Evolutionary conservation across 148 eudicot genomes (phyloP), one percentile per base, ranked within the genome.

Genomic region (Salicornia ramosissima): DNA sequence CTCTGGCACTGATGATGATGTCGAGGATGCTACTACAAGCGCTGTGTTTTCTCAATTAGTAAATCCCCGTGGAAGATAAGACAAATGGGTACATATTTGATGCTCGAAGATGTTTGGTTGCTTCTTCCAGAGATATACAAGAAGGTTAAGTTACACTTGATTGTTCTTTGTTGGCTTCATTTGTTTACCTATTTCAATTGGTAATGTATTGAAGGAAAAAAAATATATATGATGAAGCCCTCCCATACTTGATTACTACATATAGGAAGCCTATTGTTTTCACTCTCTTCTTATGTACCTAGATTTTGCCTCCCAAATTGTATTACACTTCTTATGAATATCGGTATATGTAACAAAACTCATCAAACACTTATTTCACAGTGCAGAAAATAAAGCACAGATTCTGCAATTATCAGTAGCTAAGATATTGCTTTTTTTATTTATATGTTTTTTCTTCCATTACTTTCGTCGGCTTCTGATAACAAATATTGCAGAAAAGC

Each of bases 1-100:
- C 39, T 86, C 91, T 14, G 86, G 86, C 31, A 83, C 92, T 5
- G 97, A 94, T 75, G 96, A 90, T 62, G 98, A 90, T 71, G 88
- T 78, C 10, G 97, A 86, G 68, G 96, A 92, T 75, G 96, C 80
- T 54, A 84, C 97, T 10, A 94, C 97, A 2, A 85, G 88, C 74
- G 92, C 97, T 10, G 98, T 94, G 68, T 90, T 94, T 77, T 94
- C 98, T 33, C 98, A 94, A 77, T 80, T 94, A 34, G 98, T 90
- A 47, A 94, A 90, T 83, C 98, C 98, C 22, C 95, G 96, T 9
- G 98, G 97, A 79, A 82, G 97, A 85, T 94, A 84, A 89, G 75
- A 66, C 68, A 13, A 28, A 47, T 28, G 47, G 47, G 18, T 12
- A 30, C 45, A 19, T 43, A 28, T 61, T 59, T 24, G 51, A 71